Evolutionary conservation across 2,329 filamentous ascomycete species (phyloP).

Genomic region (Aureobasidium sp.): DNA sequence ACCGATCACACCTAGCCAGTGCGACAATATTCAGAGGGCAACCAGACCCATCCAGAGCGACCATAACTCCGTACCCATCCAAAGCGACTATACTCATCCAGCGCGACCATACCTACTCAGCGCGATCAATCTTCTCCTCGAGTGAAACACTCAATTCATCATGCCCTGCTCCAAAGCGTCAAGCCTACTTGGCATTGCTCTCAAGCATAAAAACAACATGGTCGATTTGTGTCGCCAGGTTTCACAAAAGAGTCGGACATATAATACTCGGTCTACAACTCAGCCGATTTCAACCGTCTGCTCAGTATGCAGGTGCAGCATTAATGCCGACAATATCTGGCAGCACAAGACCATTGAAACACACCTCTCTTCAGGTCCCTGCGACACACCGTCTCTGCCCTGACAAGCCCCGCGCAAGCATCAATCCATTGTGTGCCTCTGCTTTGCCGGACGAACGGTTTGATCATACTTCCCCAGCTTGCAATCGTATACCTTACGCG

Average conservation of each 20-base stretch:
- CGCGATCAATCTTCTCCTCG: neutral
- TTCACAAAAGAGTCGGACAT: neutral
- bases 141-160: neutral
- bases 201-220: neutral
- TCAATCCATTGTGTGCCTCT: neutral
- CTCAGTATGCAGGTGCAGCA: neutral
- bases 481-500: neutral
- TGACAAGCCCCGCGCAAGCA: neutral
- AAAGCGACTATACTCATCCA: neutral
- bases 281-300: neutral
- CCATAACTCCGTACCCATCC: neutral
- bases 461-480: neutral
- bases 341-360: neutral
- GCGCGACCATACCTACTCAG: neutral
- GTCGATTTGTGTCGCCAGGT: too few relatives aligned
- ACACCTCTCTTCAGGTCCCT: neutral
- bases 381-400: neutral
- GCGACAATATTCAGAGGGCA: neutral
- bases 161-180: neutral
- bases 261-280: neutral
- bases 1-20: neutral
- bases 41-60: neutral
- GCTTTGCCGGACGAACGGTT: neutral
- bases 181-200: neutral
- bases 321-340: neutral